Conservation (phyloP, 2,329 filamentous ascomycete genomes). For the Ophiocordyceps camponoti-floridani region DNA sequence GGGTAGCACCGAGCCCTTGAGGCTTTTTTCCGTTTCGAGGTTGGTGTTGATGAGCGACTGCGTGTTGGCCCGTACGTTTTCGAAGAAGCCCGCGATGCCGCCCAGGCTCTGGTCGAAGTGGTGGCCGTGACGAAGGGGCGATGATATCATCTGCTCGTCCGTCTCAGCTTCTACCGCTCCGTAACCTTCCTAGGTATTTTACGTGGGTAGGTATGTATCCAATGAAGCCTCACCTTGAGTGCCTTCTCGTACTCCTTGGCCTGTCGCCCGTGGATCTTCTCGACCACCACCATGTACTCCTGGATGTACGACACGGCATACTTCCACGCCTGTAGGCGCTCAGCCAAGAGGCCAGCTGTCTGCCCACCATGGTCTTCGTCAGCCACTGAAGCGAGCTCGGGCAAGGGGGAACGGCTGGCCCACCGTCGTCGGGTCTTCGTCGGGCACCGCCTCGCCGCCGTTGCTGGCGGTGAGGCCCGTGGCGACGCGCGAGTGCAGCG, state of each 20-base stretch:
- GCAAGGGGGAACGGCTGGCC: conserved; percentile 9
- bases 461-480: conserved; percentile 29
- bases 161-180: not conserved
- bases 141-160: conserved; percentile 35
- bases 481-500: conserved; percentile 27
- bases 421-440: conserved; percentile 39
- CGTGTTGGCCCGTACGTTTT: conserved; percentile 85
- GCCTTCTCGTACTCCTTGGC: conserved; percentile 93
- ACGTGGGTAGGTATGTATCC: not conserved
- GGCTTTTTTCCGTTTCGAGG: conserved; percentile 74
- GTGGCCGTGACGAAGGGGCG: conserved; percentile 72
- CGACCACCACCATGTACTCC: conserved; percentile 70
- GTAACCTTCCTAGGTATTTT: not conserved
- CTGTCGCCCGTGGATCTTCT: conserved; percentile 70
- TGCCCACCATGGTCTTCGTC: conserved; percentile 12
- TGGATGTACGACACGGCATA: conserved; percentile 83
- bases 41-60: conserved; percentile 82
- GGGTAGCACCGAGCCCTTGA: conserved; percentile 73
- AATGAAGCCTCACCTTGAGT: conserved; percentile 64
- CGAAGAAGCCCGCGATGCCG: conserved; percentile 77
- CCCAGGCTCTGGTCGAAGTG: conserved; percentile 88
- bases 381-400: not conserved
- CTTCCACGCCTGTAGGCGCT: conserved; percentile 89
- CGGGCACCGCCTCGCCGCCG: conserved; percentile 32
- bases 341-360: conserved; percentile 65